Conservation (phyloP, 2,329 filamentous ascomycete genomes). For the Ascochyta koolunga region DNA sequence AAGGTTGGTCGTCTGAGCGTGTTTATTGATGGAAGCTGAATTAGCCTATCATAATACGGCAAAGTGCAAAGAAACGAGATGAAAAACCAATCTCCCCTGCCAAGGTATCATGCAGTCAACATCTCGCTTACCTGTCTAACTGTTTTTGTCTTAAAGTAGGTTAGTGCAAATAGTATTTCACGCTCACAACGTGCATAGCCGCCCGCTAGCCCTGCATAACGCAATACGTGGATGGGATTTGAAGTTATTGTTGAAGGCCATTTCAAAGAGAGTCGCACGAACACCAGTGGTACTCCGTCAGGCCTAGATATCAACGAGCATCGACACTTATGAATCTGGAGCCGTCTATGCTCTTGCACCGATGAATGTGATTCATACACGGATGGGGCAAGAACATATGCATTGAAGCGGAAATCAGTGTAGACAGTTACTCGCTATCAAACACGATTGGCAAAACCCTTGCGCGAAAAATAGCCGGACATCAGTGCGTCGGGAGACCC, state of each 20-base stretch:
- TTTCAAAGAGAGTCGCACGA: neutral
- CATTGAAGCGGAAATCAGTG: neutral
- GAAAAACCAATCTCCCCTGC: conserved; percentile 40
- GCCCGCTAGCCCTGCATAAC: conserved; percentile 12
- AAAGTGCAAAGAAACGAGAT: conserved; percentile 40
- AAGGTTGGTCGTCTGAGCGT: conserved; percentile 29
- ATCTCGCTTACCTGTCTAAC: conserved; percentile 29
- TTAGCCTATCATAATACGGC: conserved; percentile 28
- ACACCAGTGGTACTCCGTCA: neutral
- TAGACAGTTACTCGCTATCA: neutral
- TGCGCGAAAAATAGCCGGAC: conserved; percentile 5
- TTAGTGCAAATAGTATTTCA: conserved; percentile 27
- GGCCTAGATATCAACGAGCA: neutral
- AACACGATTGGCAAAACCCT: neutral
- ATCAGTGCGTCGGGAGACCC: too few species aligned
- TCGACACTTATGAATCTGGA: neutral
- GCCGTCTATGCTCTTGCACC: neutral
- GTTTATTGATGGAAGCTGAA: conserved; percentile 40
- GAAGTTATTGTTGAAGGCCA: neutral
- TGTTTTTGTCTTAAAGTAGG: conserved; percentile 17
- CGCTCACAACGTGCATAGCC: conserved; percentile 18
- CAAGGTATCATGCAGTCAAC: conserved; percentile 39
- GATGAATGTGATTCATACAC: neutral
- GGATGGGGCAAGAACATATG: neutral
- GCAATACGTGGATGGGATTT: neutral